Evolutionary conservation across 495 filamentous ascomycete genomes (phyloP), one percentile per base, ranked within the genome.

Genomic region (Penicillium parvum): DNA sequence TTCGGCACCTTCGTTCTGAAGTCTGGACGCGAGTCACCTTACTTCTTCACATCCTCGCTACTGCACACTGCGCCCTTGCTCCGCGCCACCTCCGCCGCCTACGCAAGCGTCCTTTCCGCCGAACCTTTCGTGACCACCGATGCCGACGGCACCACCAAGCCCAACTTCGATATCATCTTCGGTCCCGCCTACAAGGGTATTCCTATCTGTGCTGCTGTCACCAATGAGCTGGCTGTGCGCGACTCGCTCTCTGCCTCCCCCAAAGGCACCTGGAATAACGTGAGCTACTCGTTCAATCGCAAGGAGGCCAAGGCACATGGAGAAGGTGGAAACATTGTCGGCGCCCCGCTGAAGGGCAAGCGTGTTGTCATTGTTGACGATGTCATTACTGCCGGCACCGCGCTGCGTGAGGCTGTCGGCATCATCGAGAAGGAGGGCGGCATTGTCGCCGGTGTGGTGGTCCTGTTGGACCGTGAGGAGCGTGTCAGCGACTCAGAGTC

Each of bases 181-280:
- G 88, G 90, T 2, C 91, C 92, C 5, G 90, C 91, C 14, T 98
- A 96, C 76, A 97, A 97, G 68, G 92, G 92, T 22, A 95, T 96
- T 45, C 85, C 87, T 0, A 78, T 96, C 2, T 86, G 87, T n/a
- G 71, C 80, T 11, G 73, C 83, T 3, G 82, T 87, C 6, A 73
- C 82, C 26, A 77, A 81, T 56, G 79, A 85, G 53, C 74, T 96
- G 3, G 75, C 75, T 40, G 72, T 78, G 47, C 65, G 88, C 4
- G 81, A 86, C 49, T 59, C 63, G 2, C 61, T 70, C 23, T 51
- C 65, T 18, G 52, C 41, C 8, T 47, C 58, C 0, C 44, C 53
- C 18, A 46, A 60, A 33, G 53, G 50, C 17, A 69, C 64, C 18
- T 73, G 68, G 69, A 60, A 67, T 27, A 63, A 60, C 30, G 69